These are phyloP conservation scores for Thielaviopsis ethacetica DNA, from an alignment of 2,329 filamentous ascomycete genomes.

Conservation along the genomic window DNA sequence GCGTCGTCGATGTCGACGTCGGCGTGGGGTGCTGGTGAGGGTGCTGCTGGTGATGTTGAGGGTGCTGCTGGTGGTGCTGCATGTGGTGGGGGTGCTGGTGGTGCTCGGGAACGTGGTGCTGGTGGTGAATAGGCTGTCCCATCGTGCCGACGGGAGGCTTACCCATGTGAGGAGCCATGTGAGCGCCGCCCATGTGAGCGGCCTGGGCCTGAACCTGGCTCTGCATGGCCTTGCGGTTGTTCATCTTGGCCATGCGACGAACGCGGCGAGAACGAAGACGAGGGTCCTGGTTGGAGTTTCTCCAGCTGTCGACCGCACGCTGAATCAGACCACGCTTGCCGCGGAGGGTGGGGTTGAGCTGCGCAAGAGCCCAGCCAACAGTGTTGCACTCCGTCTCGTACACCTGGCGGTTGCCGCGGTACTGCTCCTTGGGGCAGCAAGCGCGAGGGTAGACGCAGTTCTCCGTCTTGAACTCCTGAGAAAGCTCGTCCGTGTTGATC, in stretches of 20 bases:
- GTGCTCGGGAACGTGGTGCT: conserved; percentile 37
- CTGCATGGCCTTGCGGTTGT: conserved; percentile 59
- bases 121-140: conserved; percentile 55
- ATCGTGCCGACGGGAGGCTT: conserved; percentile 52
- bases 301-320: conserved; percentile 93
- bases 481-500: conserved; percentile 74
- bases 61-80: conserved; percentile 9
- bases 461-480: conserved; percentile 84
- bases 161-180: conserved; percentile 48
- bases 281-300: conserved; percentile 96
- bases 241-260: conserved; percentile 90
- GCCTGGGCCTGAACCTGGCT: conserved; percentile 29
- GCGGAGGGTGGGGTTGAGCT: conserved; percentile 77
- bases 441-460: conserved; percentile 97
- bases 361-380: conserved; percentile 96
- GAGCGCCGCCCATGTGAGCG: conserved; percentile 34
- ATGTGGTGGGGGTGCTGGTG: conserved; percentile 34
- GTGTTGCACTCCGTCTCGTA: conserved; percentile 99
- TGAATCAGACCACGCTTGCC: conserved; percentile 94
- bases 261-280: conserved; percentile 81
- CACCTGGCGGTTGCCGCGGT: conserved; percentile 84
- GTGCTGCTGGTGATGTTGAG: conserved; percentile 10
- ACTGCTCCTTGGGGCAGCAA: conserved; percentile 88
- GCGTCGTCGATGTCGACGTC: conserved; percentile 10
- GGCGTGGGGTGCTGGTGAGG: conserved; percentile 6